Base-by-base conservation (phyloP, 192 early-diverging fungal species). In the Polychytrium aggregatum region DNA sequence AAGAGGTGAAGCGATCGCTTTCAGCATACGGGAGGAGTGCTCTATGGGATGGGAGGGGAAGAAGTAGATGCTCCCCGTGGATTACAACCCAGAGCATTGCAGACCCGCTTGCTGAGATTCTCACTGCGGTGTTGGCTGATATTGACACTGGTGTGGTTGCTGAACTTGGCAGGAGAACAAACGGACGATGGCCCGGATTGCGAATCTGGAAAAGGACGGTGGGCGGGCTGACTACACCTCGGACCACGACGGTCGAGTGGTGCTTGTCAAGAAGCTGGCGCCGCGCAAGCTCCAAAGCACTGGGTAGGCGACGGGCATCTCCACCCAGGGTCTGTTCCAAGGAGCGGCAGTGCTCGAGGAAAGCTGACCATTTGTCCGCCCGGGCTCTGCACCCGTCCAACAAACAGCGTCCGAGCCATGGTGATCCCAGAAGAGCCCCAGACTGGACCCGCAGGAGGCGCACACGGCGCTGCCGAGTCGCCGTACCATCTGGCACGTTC, bases 211-310 rank as follows among this genome's bases (percentile, higher is more conserved):
- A 50, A 63, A 60, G 30, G 64, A 66, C 2, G 47, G 55, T 13
- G 57, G 39, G 2, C 36, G 34, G 29, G 42, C 56, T 17, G 63
- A 63, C 13, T 41, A 56, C 37, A 50, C 57, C 14, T 63, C 63
- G 37, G 63, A 71, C 37, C 38, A 38, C 28, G 62, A 66, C 14
- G 64, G 68, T 7, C 44, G 60, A 16, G 35, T 70, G 0, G 39
- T 70, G 2, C 8, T 60, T 14, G 57, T 70, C 18, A 65, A 65
- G 1, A 34, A 40, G 17, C 37, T 44, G 0, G 44, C 24, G 8
- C 36, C 57, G 14, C 47, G 27, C 20, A 52, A 53, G 20, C 44
- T 59, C 0, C 18, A 48, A 14, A 48, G 50, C 5, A 50, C 52
- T 41, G 57, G 57, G 57, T 59, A n/a, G n/a, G n/a, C n/a, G n/a